Evolutionary conservation across 2,329 filamentous ascomycete genomes (phyloP).

Genomic region (Aspergillus sp.): DNA sequence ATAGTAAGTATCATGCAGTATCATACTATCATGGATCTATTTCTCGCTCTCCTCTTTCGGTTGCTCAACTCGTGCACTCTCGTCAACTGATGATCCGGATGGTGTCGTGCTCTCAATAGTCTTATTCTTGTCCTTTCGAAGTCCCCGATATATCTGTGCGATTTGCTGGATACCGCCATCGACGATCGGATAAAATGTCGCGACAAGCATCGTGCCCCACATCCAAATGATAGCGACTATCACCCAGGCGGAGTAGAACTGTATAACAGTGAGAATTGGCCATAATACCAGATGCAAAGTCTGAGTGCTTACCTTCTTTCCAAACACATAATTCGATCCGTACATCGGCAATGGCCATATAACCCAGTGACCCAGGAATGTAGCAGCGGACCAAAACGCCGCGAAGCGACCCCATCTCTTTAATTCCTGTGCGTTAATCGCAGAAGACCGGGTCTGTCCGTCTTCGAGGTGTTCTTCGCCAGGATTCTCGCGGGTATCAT

Average conservation of each 20-base stretch:
- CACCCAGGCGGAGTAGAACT: conserved; percentile 50
- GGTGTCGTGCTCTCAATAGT: background rate
- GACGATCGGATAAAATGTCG: conserved; percentile 47
- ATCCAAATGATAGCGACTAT: conserved; percentile 50
- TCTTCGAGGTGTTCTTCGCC: conserved; percentile 2
- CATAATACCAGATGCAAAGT: background rate
- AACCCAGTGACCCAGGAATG: conserved; percentile 51
- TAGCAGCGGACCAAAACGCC: conserved; percentile 44
- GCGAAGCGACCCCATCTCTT: conserved; percentile 47
- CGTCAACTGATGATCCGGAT: background rate
- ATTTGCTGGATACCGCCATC: conserved; percentile 39
- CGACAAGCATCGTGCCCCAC: conserved; percentile 48
- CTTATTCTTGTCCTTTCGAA: background rate
- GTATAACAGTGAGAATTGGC: conserved; percentile 1
- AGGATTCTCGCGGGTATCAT: background rate
- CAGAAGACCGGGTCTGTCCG: conserved; percentile 1
- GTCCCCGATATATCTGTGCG: conserved; percentile 11
- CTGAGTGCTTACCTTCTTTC: conserved; percentile 28
- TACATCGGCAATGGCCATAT: conserved; percentile 55
- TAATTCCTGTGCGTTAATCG: conserved; percentile 29
- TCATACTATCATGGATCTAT: too few species aligned
- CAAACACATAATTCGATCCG: conserved; percentile 47
- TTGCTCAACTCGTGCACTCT: background rate
- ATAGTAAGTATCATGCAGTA: too few species aligned
- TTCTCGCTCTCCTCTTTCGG: too few species aligned